These are phyloP conservation scores for Xylaria sp. DNA, from an alignment of 2,329 filamentous ascomycete species.

Conservation along the genomic window DNA sequence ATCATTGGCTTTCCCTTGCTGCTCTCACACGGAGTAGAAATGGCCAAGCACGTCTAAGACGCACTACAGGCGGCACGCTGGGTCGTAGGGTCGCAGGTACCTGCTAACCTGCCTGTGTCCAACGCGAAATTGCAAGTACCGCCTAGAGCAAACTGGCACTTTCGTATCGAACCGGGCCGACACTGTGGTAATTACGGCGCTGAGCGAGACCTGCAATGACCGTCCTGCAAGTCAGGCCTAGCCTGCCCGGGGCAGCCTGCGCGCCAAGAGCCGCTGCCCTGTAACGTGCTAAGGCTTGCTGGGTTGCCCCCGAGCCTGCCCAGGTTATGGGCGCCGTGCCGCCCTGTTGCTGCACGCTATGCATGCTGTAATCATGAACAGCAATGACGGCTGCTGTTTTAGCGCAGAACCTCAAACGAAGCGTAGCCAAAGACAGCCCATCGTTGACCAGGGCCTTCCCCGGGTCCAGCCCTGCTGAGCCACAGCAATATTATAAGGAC, in stretches of 20 bases:
- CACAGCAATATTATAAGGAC: background rate
- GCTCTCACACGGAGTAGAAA: constrained; percentile 39
- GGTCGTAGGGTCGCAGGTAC: constrained; percentile 31
- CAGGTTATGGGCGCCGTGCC: constrained; percentile 3
- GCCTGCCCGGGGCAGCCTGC: constrained; percentile 23
- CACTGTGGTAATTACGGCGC: constrained; percentile 41
- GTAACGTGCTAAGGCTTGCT: constrained; percentile 27
- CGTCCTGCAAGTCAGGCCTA: constrained; percentile 32
- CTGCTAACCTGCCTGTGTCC: constrained; percentile 23
- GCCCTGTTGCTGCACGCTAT: constrained; percentile 8
- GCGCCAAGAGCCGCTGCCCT: constrained; percentile 30
- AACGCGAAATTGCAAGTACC: constrained; percentile 35
- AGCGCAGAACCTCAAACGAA: constrained; percentile 33
- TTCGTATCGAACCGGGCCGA: constrained; percentile 27
- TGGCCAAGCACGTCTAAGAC: constrained; percentile 36
- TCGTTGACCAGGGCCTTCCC: constrained; percentile 13
- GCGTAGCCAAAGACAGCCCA: constrained; percentile 22
- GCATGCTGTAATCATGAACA: constrained; percentile 3
- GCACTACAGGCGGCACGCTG: constrained; percentile 30
- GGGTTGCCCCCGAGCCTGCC: constrained; percentile 18
- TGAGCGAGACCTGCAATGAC: constrained; percentile 33
- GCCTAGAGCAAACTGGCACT: constrained; percentile 15
- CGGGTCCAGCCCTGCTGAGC: constrained; percentile 26
- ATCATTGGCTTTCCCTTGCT: constrained; percentile 33
- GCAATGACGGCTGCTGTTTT: constrained; percentile 27